Evolutionary conservation across 495 filamentous ascomycete genomes (phyloP), one percentile per base, ranked within the genome.

Genomic region (Aeminium ludgeri): DNA sequence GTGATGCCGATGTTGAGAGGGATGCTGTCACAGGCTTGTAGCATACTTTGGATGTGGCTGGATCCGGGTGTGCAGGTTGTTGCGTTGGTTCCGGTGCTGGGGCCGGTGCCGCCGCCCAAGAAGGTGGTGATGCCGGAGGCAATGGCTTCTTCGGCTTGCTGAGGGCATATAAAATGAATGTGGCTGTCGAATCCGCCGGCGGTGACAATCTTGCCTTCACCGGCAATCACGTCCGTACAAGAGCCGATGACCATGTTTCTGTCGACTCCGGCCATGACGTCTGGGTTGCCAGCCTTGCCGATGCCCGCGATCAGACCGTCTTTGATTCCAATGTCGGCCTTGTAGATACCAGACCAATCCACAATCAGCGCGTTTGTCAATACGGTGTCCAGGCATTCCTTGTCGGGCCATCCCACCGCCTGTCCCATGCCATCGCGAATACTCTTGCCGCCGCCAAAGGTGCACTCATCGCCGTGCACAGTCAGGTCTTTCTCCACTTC

Each of bases 391-490:
- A 94, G 57, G 32, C 72, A 76, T 17, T 89, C 73, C 2, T 63
- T 56, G 51, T 86, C 75, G 3, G 68, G 56, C 37, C 80, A 67
- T 15, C 82, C 87, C 27, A 73, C 79, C 6, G 86, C 82, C 62
- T 93, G 86, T 8, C 86, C 91, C 89, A 97, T 97, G 3, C 89
- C 89, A 56, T 97, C 89, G 35, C 89, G 69, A 38, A 97, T 58
- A 17, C 82, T 87, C 70, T 96, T 97, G 17, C 89, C 89, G 17
- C 89, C 89, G 28, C 89, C 89, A 61, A 97, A 96, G 34, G 78
- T 78, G 55, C 86, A 95, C 62, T 97, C 89, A 43, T 97, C 91
- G 16, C 89, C 89, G 56, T 92, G 87, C 10, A 64, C 62, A 3
- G 85, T 84, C 41, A 73, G 61, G 55, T 97, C 91, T 49, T 78